Base-by-base conservation (phyloP, 2,329 filamentous ascomycete genomes). In the Fusarium poae region DNA sequence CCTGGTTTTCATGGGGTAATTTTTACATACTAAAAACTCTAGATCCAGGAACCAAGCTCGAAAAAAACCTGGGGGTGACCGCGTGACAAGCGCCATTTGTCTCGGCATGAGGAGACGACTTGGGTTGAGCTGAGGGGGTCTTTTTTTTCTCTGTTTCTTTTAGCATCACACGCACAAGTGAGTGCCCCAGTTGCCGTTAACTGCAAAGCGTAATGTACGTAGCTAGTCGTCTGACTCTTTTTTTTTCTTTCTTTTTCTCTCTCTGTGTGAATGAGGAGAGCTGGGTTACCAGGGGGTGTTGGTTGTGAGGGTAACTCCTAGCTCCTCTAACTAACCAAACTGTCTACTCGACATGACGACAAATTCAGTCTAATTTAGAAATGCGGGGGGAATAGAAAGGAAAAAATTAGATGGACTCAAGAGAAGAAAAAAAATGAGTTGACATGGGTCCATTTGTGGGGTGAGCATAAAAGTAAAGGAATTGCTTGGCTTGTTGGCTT, bases 11-110 rank as follows among this genome's bases (percentile, higher is more conserved):
- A 75, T 75, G 73, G 73, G 73, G 73, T 75, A 75, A 75, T 48
- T 57, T 51, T 75, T 75, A 75, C 73, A 74, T 75, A 75, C 62
- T 53, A 70, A 52, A 75, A 75, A 75, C 72, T 72, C 65, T 53
- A 35, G 49, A 55, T 66, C 70, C 73, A 75, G 72, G 72, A 74
- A 74, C 72, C 42, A 57, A 63, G 56, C 50, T 45, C 27, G 42
- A 49, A 51, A 30, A 62, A 63, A 68, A 49, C 59, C 55, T 66
- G 57, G 58, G 56, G 54, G 58, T 48, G 72, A 49, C 59, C 73
- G 63, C 72, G 72, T 75, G 73, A 75, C 72, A 62, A 21, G 55
- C 69, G 67, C 62, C 67, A 69, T 65, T 68, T 61, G 65, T 52
- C 51, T 48, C 52, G 62, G 39, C 25, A 44, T 37, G 21, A 39